Conservation (phyloP, 1,284 basidiomycete species). For the Porogramme epimiltina region DNA sequence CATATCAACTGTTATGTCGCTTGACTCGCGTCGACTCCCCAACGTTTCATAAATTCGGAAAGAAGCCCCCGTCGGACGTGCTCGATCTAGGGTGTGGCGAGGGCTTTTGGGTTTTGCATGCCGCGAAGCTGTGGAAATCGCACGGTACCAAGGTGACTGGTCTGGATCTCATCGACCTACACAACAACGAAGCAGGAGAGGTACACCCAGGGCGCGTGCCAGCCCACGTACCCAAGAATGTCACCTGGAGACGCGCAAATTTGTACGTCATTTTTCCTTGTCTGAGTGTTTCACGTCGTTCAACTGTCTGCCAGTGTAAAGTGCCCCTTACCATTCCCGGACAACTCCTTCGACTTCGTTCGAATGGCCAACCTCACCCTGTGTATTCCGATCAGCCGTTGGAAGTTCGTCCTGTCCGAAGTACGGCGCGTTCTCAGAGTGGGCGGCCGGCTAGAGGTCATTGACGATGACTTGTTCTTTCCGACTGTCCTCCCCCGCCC, state of each 20-base stretch:
- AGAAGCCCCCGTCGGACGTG: slow-evolving; percentile 51
- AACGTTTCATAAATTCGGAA: slow-evolving; percentile 58
- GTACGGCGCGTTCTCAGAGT: slow-evolving; percentile 59
- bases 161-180: slow-evolving; percentile 62
- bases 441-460: slow-evolving; percentile 65
- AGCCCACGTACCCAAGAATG: slow-evolving; percentile 40
- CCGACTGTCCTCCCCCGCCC: slow-evolving; percentile 37
- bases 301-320: slow-evolving; percentile 45
- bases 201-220: slow-evolving; percentile 21
- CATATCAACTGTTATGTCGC: slow-evolving; percentile 51
- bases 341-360: slow-evolving; percentile 66
- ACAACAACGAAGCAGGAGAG: slow-evolving; percentile 32
- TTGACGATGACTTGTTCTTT: slow-evolving; percentile 71
- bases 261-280: slow-evolving; percentile 52
- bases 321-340: slow-evolving; percentile 57
- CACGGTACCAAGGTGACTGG: slow-evolving; percentile 53
- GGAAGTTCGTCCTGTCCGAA: slow-evolving; percentile 60
- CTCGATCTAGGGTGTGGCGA: slow-evolving; percentile 75
- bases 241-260: slow-evolving; percentile 60
- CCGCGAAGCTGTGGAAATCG: slow-evolving; percentile 59
- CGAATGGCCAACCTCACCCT: slow-evolving; percentile 68
- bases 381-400: slow-evolving; percentile 57
- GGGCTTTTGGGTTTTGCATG: slow-evolving; percentile 64
- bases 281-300: slow-evolving; percentile 11
- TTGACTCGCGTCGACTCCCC: slow-evolving; percentile 52